A percentile compares a stretch with the other conserved stretches of the same genome.
Evolutionary conservation across 1,284 basidiomycete genomes (phyloP).

Genomic region (Rhodotorula sp.): DNA sequence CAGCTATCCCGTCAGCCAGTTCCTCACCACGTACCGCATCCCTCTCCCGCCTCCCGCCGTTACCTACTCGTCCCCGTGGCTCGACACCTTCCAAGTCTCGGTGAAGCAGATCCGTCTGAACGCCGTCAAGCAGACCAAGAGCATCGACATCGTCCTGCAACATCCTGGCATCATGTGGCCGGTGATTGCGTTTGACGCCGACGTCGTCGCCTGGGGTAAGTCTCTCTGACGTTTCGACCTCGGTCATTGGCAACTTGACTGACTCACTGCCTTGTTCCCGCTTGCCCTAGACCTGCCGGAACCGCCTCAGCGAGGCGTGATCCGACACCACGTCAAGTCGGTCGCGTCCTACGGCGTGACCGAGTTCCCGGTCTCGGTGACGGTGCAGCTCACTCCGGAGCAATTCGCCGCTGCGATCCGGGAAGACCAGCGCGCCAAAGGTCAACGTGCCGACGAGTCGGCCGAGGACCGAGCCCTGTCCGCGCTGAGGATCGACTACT

Average conservation of each 20-base stretch:
- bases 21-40: constrained; percentile 73
- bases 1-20: constrained; percentile 52
- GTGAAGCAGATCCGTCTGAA: constrained; percentile 64
- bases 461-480: constrained; percentile 58
- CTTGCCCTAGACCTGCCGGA: constrained; percentile 42
- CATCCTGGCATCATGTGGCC: constrained; percentile 90
- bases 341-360: constrained; percentile 75
- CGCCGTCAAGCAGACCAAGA: constrained; percentile 62
- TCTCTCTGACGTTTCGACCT: background rate
- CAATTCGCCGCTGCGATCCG: constrained; percentile 43
- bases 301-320: constrained; percentile 62
- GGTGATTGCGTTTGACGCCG: constrained; percentile 87
- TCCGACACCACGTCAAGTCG: constrained; percentile 89
- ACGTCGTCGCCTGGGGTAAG: constrained; percentile 75
- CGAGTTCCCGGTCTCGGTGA: constrained; percentile 68
- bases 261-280: too few relatives aligned
- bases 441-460: constrained; percentile 37
- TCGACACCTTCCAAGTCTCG: constrained; percentile 59
- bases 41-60: constrained; percentile 56
- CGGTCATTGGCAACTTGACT: background rate
- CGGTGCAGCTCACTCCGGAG: constrained; percentile 58
- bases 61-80: constrained; percentile 59
- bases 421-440: constrained; percentile 42
- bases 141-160: constrained; percentile 66
- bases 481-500: constrained; percentile 70